A percentile compares a stretch with the other conserved stretches of the same genome.
phyloP scores from a whole-genome alignment of 2,329 filamentous ascomycete species.

The Exophiala lecanii-corni region DNA sequence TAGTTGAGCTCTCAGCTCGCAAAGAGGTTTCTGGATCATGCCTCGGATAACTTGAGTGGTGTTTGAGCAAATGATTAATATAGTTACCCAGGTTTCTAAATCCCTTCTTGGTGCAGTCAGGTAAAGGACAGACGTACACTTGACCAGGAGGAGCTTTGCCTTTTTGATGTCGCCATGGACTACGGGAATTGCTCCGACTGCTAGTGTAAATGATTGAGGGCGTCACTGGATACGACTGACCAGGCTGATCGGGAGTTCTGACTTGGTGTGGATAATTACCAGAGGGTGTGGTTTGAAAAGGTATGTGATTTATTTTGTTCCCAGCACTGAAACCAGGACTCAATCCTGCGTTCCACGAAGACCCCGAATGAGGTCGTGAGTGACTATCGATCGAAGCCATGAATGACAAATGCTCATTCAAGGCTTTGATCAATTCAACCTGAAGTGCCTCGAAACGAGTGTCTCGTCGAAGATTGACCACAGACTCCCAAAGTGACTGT shows the following conservation, averaged over 20 bases:
- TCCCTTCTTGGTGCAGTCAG: constrained; percentile 8
- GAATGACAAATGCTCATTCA: neutral
- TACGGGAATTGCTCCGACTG: neutral
- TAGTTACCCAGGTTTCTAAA: constrained; percentile 15
- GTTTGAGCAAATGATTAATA: constrained; percentile 12
- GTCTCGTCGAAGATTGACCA: neutral
- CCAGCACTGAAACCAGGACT: no score
- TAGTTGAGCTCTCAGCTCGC: neutral
- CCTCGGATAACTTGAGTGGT: constrained; percentile 4
- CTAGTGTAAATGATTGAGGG: neutral
- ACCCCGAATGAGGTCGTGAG: neutral
- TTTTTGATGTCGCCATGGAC: neutral
- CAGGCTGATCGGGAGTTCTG: no score
- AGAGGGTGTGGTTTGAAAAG: no score
- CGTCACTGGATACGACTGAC: neutral
- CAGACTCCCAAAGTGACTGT: neutral
- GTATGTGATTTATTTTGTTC: no score
- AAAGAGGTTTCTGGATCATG: constrained; percentile 8
- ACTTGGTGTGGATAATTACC: no score
- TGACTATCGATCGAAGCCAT: neutral
- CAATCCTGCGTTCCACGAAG: neutral
- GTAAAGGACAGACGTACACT: constrained; percentile 10
- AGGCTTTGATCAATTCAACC: neutral
- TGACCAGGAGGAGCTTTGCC: constrained; percentile 10
- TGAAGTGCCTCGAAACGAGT: neutral